A percentile compares a stretch with the other conserved stretches of the same genome.
These are phyloP conservation scores for Corylus avellana DNA, from an alignment of 306 rosid species.

Conservation along the genomic window DNA sequence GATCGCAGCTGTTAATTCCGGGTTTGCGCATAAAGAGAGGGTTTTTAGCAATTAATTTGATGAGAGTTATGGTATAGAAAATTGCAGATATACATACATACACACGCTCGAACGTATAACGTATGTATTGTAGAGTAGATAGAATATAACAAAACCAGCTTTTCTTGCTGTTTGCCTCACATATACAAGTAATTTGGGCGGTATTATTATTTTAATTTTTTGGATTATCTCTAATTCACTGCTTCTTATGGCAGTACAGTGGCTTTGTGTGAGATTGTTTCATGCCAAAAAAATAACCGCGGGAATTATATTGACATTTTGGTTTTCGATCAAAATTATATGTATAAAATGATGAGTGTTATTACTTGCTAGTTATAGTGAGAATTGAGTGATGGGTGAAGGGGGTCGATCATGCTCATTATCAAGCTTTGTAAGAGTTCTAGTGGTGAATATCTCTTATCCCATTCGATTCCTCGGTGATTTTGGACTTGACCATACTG, in stretches of 20 bases:
- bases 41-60: not conserved
- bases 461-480: not conserved
- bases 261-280: not conserved
- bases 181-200: not conserved
- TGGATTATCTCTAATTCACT: not conserved
- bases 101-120: not conserved
- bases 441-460: not conserved
- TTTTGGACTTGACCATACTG: not conserved
- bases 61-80: too few species aligned
- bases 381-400: not conserved
- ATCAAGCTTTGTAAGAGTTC: not conserved
- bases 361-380: not conserved
- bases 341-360: not conserved
- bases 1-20: not conserved
- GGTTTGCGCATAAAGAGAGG: not conserved
- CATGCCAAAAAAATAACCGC: not conserved
- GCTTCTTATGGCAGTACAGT: not conserved
- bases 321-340: not conserved
- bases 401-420: not conserved
- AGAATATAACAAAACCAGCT: too few species aligned
- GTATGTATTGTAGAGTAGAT: too few species aligned
- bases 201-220: not conserved
- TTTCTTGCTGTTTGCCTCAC: too few species aligned
- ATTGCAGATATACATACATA: not conserved
- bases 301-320: not conserved